Conservation (phyloP, 164 flowering plant genomes). For the Magnolia changhungtana region DNA sequence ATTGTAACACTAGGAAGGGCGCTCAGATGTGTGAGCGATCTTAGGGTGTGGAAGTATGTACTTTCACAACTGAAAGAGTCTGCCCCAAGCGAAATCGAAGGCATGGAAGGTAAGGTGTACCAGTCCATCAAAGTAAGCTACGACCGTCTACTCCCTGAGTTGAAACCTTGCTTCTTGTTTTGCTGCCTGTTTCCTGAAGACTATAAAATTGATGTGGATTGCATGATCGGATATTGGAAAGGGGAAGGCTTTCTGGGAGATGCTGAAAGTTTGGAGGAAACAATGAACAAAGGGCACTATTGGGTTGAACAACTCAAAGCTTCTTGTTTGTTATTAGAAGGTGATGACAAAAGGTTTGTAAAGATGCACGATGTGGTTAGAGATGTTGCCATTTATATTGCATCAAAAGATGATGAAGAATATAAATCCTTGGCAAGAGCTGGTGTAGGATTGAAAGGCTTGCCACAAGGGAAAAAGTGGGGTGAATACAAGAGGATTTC, state of each 20-base stretch:
- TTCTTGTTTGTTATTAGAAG: conserved; percentile 7
- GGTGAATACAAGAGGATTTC: not conserved
- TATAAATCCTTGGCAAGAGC: not conserved
- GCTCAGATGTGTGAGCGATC: not conserved
- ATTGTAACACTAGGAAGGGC: conserved; percentile 19
- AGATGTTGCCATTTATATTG: not conserved
- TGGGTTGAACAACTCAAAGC: not conserved
- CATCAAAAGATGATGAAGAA: not conserved
- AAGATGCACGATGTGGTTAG: conserved; percentile 15
- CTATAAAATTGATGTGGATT: not conserved
- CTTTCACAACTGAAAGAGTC: conserved; percentile 7
- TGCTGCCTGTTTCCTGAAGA: conserved; percentile 23
- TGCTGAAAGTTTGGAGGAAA: conserved; percentile 1
- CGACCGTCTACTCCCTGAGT: conserved; percentile 10
- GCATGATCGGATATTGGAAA: not conserved
- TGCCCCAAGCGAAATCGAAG: conserved; percentile 4
- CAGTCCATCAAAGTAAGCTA: conserved; percentile 14
- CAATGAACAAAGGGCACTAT: not conserved
- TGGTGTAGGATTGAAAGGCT: not conserved
- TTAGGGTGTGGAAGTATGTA: conserved; percentile 14
- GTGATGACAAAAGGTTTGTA: not conserved
- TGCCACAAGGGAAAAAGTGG: not conserved
- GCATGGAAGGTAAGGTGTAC: conserved; percentile 13
- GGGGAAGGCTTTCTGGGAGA: not conserved
- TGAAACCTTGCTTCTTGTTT: conserved; percentile 14